phyloP scores from a whole-genome alignment of 768 basidiomycete species.

The Collybiopsis luxurians region DNA sequence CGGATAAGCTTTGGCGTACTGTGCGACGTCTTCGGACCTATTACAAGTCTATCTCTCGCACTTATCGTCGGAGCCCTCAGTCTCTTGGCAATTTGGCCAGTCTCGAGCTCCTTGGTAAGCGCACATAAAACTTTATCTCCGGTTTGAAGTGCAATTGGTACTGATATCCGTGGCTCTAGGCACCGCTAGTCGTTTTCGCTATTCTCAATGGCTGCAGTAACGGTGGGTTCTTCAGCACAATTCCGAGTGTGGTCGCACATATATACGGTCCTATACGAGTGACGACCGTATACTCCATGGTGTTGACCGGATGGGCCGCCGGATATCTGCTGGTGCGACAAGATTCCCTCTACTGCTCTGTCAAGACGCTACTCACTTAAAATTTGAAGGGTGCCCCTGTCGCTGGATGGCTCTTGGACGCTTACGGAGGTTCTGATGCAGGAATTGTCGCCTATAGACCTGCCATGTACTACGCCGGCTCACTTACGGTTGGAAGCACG shows the following conservation, averaged over 20 bases:
- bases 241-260: slow-evolving; percentile 27
- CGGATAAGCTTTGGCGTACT: slow-evolving; percentile 25
- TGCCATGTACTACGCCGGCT: slow-evolving; percentile 4
- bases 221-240: slow-evolving; percentile 30
- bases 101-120: slow-evolving; percentile 21
- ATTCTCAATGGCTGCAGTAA: slow-evolving; percentile 25
- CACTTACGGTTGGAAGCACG: not conserved
- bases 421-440: not conserved
- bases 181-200: slow-evolving; percentile 19
- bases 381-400: not conserved
- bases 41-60: slow-evolving; percentile 23
- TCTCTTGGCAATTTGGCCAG: slow-evolving; percentile 27
- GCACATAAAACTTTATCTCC: no score
- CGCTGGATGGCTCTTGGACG: slow-evolving; percentile 1
- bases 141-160: no score
- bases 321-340: slow-evolving; percentile 17
- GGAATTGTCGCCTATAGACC: slow-evolving; percentile 1
- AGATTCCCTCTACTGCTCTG: no score
- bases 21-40: slow-evolving; percentile 26
- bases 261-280: slow-evolving; percentile 26
- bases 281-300: slow-evolving; percentile 30
- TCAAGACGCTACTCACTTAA: not conserved
- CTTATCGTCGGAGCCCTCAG: slow-evolving; percentile 26
- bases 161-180: not conserved
- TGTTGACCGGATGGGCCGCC: slow-evolving; percentile 26